Evolutionary conservation across 2,329 filamentous ascomycete species (phyloP).

Genomic region (Paraphaeosphaeria sporulosa): DNA sequence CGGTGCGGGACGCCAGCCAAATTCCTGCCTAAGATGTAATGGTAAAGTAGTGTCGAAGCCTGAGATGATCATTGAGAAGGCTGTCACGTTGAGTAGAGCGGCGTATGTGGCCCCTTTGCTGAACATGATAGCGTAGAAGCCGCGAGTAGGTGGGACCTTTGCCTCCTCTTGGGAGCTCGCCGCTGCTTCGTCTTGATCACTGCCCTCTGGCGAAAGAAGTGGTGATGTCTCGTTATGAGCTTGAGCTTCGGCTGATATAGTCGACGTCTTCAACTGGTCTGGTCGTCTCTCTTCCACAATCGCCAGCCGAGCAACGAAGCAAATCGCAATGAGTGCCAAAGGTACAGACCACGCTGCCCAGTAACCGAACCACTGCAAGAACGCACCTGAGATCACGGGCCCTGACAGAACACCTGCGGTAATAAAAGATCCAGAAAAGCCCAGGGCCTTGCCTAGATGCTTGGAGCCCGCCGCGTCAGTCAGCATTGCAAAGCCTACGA

Average conservation of each 20-base stretch:
- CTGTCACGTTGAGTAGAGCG: slow-evolving; percentile 2
- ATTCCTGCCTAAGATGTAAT: neutral
- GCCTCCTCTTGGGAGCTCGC: neutral
- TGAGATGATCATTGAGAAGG: slow-evolving; percentile 3
- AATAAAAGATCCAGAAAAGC: slow-evolving; percentile 1
- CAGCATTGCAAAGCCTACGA: slow-evolving; percentile 5
- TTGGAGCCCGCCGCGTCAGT: slow-evolving; percentile 2
- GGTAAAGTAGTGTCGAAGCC: slow-evolving; percentile 5
- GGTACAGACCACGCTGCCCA: slow-evolving; percentile 1
- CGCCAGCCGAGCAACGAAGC: neutral
- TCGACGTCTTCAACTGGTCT: neutral
- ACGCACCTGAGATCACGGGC: neutral
- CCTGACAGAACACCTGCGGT: neutral
- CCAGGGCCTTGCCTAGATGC: slow-evolving; percentile 4
- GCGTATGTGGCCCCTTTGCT: neutral
- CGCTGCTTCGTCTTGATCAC: neutral
- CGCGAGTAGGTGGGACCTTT: neutral
- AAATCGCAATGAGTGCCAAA: neutral
- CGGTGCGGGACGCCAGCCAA: slow-evolving; percentile 5
- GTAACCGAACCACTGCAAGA: slow-evolving; percentile 4
- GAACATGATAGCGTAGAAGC: slow-evolving; percentile 3
- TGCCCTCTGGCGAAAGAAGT: neutral
- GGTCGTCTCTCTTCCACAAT: neutral
- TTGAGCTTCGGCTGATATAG: neutral
- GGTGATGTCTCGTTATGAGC: neutral